Base-by-base conservation (phyloP, 2,329 filamentous ascomycete genomes). In the Aschersonia sp. region DNA sequence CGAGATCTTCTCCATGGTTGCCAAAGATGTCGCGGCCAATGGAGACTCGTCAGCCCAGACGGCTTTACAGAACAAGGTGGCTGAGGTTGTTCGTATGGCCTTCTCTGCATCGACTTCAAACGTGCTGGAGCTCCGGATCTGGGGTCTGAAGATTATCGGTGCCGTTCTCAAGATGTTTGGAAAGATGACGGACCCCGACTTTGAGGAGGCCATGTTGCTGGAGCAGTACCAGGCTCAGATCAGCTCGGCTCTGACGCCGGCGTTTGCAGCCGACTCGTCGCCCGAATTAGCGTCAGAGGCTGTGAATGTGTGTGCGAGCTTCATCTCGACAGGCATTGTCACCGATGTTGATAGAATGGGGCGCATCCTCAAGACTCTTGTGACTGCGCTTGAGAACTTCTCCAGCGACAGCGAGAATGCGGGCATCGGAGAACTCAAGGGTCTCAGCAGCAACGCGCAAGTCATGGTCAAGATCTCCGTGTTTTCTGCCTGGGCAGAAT, bases 171-270 rank as follows among this genome's bases (percentile, higher is more conserved):
- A 89, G 71, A 88, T 96, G 73, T 98, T 98, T 67, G 92, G 92
- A 47, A 91, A 89, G 60, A 89, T 86, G 1, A 86, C 91, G 2
- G 92, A 98, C 65, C 94, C 92, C 0, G 92, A 98, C 61, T 98
- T 98, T 60, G 80, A 91, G n/a, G 92, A 98, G 65, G 92, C 86
- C 0, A 94, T 94, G 66, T 74, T 98, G 12, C 75, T 98, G 4
- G 94, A 98, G 63, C 92, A 98, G 64, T 98, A 98, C 59, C 94
- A 98, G 65, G 92, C 92, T 4, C 92, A 98, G 61, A 98, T 98
- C 60, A 89, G 89, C 58, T 97, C 92, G 20, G 92, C 92, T 1
- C 73, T 98, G 51, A 98, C 94, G 0, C 92, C 92, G 3, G 94
- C 92, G 0, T 98, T 98, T 66, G 89, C 92, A 1, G 84, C 83